A percentile compares a stretch with the other conserved stretches of the same genome.
phyloP scores from a whole-genome alignment of 306 rosid species.

The Trichosanthes cucumerina region DNA sequence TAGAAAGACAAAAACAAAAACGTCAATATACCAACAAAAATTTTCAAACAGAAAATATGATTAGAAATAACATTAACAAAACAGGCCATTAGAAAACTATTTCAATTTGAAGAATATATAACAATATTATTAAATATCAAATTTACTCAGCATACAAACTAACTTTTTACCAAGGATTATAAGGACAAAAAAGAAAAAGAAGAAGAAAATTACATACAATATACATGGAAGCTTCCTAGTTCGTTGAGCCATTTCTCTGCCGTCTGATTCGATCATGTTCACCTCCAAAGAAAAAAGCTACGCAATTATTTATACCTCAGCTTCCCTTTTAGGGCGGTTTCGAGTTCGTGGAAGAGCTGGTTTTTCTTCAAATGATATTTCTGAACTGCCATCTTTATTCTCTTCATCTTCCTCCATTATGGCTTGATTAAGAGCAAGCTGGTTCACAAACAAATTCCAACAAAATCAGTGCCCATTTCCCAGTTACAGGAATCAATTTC shows the following conservation, averaged over 20 bases:
- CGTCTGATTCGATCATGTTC: background rate
- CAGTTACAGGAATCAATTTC: background rate
- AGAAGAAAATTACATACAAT: background rate
- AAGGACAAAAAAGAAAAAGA: background rate
- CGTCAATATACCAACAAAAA: too few relatives aligned
- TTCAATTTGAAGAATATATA: background rate
- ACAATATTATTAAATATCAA: background rate
- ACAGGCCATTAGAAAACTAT: too few relatives aligned
- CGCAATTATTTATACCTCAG: slow-evolving; percentile 3
- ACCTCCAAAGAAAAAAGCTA: background rate
- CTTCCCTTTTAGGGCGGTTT: slow-evolving; percentile 74
- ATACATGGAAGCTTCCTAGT: background rate
- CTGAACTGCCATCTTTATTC: slow-evolving; percentile 19
- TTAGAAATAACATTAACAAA: too few relatives aligned
- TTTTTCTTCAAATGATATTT: slow-evolving; percentile 30
- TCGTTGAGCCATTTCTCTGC: background rate
- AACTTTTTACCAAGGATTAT: background rate
- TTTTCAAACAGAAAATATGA: too few relatives aligned
- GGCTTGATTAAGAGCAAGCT: slow-evolving; percentile 79
- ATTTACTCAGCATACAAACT: background rate
- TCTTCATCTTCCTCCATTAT: slow-evolving; percentile 44
- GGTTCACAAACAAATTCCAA: slow-evolving; percentile 9
- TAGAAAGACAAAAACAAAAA: too few relatives aligned
- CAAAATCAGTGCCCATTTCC: background rate
- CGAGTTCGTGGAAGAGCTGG: slow-evolving; percentile 54